Conservation (phyloP, 208 protist genomes). For the Porcisia hertigi region DNA sequence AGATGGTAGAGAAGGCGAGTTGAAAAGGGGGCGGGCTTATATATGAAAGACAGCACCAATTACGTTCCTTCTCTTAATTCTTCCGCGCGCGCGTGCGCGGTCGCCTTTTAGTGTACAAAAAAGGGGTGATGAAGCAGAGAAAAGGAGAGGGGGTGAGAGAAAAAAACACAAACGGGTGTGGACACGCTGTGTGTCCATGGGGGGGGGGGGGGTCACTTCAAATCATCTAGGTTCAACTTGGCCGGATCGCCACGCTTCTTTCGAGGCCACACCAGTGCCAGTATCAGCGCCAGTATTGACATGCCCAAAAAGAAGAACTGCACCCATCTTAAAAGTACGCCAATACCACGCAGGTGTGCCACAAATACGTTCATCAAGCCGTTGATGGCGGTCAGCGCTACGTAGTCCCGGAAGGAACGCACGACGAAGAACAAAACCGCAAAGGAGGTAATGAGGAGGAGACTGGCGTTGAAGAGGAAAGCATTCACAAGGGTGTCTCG, state of each 20-base stretch:
- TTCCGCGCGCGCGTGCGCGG: neutral
- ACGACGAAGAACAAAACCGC: conserved; percentile 90
- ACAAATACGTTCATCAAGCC: conserved; percentile 81
- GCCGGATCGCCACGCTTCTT: conserved; percentile 47
- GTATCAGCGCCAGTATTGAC: conserved; percentile 53
- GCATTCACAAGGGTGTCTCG: conserved; percentile 93
- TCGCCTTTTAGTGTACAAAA: neutral
- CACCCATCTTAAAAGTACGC: conserved; percentile 64
- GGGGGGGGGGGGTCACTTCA: neutral
- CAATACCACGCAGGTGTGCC: conserved; percentile 67
- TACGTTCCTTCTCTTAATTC: too few relatives aligned
- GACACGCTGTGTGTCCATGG: neutral
- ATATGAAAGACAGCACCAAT: too few relatives aligned
- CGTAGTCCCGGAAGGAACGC: conserved; percentile 85
- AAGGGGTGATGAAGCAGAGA: neutral
- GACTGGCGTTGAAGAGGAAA: conserved; percentile 94
- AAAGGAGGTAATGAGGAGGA: conserved; percentile 91
- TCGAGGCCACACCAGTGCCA: conserved; percentile 53
- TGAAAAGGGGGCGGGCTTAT: neutral
- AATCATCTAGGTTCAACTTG: conserved; percentile 45
- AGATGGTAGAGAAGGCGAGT: neutral
- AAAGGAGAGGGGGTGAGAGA: neutral
- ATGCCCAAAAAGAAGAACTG: conserved; percentile 74
- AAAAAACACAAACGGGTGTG: neutral
- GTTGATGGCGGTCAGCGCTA: conserved; percentile 68